phyloP scores from a whole-genome alignment of 345 rosid species.

The Murraya paniculata region DNA sequence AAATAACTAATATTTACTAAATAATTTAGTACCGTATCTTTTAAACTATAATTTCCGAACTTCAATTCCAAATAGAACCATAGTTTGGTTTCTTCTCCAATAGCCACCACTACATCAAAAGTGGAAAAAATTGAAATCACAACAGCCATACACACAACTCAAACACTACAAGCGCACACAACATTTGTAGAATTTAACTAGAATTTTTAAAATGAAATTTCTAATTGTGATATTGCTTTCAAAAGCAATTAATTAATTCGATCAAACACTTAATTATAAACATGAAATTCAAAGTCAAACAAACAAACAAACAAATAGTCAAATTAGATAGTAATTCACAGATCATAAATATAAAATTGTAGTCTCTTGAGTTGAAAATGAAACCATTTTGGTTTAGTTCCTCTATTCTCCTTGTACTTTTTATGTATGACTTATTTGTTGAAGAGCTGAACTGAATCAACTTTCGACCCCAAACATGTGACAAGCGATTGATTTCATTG shows the following conservation, averaged over 20 bases:
- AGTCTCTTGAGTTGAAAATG: too few relatives aligned
- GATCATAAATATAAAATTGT: background rate
- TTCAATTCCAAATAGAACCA: too few relatives aligned
- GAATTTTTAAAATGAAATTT: background rate
- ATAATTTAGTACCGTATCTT: too few relatives aligned
- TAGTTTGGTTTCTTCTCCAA: slow-evolving; percentile 57
- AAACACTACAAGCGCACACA: background rate
- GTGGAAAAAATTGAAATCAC: background rate
- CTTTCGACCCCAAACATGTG: too few relatives aligned
- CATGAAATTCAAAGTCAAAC: background rate
- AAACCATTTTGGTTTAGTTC: too few relatives aligned
- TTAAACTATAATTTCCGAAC: too few relatives aligned
- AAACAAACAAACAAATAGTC: background rate
- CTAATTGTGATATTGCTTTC: too few relatives aligned
- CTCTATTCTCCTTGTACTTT: too few relatives aligned
- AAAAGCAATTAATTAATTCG: background rate
- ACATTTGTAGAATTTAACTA: background rate
- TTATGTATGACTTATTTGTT: too few relatives aligned
- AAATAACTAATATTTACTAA: too few relatives aligned
- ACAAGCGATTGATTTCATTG: too few relatives aligned
- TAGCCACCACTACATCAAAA: slow-evolving; percentile 51
- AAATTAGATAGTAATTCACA: slow-evolving; percentile 4
- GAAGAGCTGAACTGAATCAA: too few relatives aligned
- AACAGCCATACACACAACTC: background rate
- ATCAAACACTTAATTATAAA: background rate